Conservation (phyloP, 306 rosid species). For the Arachis hypogaea region DNA sequence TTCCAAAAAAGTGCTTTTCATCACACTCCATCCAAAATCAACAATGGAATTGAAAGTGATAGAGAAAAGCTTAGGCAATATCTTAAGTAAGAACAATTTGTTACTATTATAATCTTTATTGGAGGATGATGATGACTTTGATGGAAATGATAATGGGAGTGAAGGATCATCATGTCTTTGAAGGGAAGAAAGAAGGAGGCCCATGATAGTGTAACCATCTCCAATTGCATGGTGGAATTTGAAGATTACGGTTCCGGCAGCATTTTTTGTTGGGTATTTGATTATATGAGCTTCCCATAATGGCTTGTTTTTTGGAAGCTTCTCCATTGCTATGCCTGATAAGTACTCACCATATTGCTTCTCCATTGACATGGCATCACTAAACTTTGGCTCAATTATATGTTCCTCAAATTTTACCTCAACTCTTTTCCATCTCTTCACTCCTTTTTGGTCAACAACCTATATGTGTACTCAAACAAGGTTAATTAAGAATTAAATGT, state of each 20-base stretch:
- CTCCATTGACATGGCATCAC: neutral
- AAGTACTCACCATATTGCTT: slow-evolving; percentile 14
- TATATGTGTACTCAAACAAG: neutral
- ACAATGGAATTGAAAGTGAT: slow-evolving; percentile 1
- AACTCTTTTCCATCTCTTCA: slow-evolving; percentile 33
- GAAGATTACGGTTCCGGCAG: slow-evolving; percentile 14
- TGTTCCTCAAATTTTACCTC: slow-evolving; percentile 37
- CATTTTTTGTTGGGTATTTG: slow-evolving; percentile 21
- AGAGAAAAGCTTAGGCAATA: slow-evolving; percentile 2
- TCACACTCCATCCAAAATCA: slow-evolving; percentile 12
- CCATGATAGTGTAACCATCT: slow-evolving; percentile 53
- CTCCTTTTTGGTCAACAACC: slow-evolving; percentile 22
- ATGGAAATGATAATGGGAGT: slow-evolving; percentile 30
- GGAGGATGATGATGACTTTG: neutral
- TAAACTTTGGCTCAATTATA: neutral
- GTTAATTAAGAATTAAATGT: neutral
- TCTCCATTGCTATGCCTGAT: slow-evolving; percentile 10
- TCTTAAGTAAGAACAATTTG: neutral
- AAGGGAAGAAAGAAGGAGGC: slow-evolving; percentile 43
- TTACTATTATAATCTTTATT: neutral
- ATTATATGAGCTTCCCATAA: slow-evolving; percentile 34
- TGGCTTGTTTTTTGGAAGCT: slow-evolving; percentile 14
- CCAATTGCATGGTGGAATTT: slow-evolving; percentile 55
- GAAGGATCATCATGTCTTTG: slow-evolving; percentile 38
- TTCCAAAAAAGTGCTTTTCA: slow-evolving; percentile 5